Base-by-base conservation (phyloP, 495 filamentous ascomycete species). In the Symbiotaphrina buchneri region DNA sequence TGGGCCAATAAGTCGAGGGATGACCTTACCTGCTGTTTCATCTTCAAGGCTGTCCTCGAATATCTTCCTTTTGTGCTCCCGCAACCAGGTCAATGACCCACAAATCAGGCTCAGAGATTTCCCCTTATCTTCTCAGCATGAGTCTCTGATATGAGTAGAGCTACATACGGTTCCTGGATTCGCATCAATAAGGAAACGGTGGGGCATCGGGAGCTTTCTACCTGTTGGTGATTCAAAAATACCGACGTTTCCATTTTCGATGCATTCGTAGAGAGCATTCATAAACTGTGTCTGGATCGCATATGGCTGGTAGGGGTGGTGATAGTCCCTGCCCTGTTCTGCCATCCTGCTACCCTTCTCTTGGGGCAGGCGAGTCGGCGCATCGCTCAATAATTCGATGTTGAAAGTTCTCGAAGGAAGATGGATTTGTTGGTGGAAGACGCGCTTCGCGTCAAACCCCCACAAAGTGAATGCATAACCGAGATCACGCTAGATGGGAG, bases 91-190 rank as follows among this genome's bases (percentile, higher is more conserved):
- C 39, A 97, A 52, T 21, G 87, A 69, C 31, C 71, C 74, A 53
- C 87, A 97, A 39, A 97, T 92, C 14, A 97, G 56, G 44, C 87
- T 95, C 11, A 97, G 49, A 2, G 90, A 94, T 68, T 97, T 97
- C n/a, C 87, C 84, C 72, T 85, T 29, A 39, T 20, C 22, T 23
- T 4, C 27, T 40, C 26, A 46, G n/a, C n/a, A 22, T 33, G 7
- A n/a, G 18, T 31, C 23, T 25, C 13, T 13, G 23, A 25, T 13
- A 25, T 25, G 23, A 25, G 23, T 16, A n/a, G 29, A 34, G 33
- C 22, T 28, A 46, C 56, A 29, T 53, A 69, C 68, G 8, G 65
- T 71, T 16, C 65, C 41, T 36, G 39, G 33, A 20, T 10, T 22
- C 10, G 6, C 3, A 23, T 13, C 10, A 30, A 8, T 3, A 32